A percentile compares a stretch with the other conserved stretches of the same genome.
phyloP scores from a whole-genome alignment of 2,329 filamentous ascomycete species.

The Hypoxylon sp. region DNA sequence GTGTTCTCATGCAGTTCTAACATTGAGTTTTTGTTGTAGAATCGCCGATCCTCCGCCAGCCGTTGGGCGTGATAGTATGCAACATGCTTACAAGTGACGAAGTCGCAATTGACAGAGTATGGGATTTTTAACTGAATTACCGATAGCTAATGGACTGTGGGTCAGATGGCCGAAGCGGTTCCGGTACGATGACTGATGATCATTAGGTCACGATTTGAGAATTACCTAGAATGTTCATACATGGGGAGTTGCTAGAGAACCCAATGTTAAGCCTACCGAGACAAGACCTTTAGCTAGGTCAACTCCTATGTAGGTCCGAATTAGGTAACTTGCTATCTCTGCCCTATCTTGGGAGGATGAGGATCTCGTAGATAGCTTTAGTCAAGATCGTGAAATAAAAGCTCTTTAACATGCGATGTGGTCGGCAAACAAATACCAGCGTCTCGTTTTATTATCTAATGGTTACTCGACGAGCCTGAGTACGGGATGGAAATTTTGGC shows the following conservation, averaged over 20 bases:
- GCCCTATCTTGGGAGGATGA: background rate
- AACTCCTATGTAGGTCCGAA: constrained; percentile 11
- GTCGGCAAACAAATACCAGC: background rate
- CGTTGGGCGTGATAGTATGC: background rate
- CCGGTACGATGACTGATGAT: constrained; percentile 15
- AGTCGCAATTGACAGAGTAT: background rate
- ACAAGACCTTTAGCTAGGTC: background rate
- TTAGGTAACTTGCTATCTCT: constrained; percentile 12
- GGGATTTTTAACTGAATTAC: background rate
- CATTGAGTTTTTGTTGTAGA: background rate
- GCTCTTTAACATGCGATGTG: background rate
- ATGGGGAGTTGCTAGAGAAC: background rate
- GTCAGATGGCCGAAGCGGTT: constrained; percentile 27
- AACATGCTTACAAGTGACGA: background rate
- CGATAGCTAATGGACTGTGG: background rate
- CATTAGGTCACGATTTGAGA: constrained; percentile 13
- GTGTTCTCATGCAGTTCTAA: constrained; percentile 5
- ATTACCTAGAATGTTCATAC: background rate
- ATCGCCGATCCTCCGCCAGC: background rate
- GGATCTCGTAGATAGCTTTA: background rate
- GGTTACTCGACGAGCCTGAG: no score
- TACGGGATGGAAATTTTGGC: background rate
- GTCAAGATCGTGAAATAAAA: background rate
- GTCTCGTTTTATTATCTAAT: background rate
- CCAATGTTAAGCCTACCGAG: background rate